Percentiles rank a stretch among this genome's conserved stretches.
These are phyloP conservation scores for Globisporangium cystogenes DNA, from an alignment of 352 stramenopile genomes.

Conservation along the genomic window DNA sequence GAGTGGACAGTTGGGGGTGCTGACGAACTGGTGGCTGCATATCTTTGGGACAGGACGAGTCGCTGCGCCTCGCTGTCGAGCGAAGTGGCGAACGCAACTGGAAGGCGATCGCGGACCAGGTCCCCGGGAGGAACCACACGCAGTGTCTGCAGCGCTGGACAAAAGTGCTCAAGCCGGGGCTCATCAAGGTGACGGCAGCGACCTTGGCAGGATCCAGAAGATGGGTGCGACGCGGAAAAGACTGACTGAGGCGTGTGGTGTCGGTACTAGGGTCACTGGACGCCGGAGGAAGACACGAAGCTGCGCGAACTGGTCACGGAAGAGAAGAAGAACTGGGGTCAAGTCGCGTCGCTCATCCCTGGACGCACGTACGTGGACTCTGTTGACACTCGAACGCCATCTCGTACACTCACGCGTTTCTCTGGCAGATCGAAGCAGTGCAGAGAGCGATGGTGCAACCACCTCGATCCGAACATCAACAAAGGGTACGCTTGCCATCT, in stretches of 20 bases:
- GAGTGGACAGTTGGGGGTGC: not conserved
- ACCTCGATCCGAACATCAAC: conserved; percentile 91
- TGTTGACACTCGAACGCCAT: not conserved
- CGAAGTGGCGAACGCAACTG: conserved; percentile 84
- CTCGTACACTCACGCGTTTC: not conserved
- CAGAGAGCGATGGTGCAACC: conserved; percentile 90
- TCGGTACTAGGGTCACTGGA: conserved; percentile 82
- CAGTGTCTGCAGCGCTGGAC: conserved; percentile 93
- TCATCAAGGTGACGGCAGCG: conserved; percentile 67
- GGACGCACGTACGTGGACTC: conserved; percentile 61
- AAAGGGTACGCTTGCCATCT: conserved; percentile 59
- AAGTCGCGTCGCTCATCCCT: conserved; percentile 76
- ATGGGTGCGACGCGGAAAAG: not conserved
- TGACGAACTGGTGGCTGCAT: not conserved
- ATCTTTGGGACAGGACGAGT: conserved; percentile 70
- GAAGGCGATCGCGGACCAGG: conserved; percentile 90
- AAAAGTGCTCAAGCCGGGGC: conserved; percentile 90
- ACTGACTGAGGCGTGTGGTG: not conserved
- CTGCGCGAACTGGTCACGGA: conserved; percentile 79
- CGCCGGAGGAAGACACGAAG: conserved; percentile 86
- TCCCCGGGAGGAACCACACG: conserved; percentile 89
- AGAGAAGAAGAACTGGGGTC: conserved; percentile 89
- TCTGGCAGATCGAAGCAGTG: conserved; percentile 86
- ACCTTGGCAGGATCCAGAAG: not conserved
- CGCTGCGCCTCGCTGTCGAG: conserved; percentile 75